phyloP scores from a whole-genome alignment of 768 basidiomycete genomes.

The Termitomyces sp. region DNA sequence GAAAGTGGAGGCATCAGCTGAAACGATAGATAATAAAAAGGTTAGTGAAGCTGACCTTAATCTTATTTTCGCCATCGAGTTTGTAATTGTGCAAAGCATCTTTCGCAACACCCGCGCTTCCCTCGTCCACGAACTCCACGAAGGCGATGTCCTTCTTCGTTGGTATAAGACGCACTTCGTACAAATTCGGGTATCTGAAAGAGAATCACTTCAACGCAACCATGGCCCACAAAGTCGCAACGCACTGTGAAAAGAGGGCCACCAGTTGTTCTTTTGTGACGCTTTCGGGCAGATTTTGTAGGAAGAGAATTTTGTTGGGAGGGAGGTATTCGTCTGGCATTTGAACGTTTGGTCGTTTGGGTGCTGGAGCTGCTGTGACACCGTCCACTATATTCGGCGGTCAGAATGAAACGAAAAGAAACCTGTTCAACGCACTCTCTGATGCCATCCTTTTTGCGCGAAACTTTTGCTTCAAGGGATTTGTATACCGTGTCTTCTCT shows the following conservation, averaged over 20 bases:
- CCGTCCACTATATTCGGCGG: constrained; percentile 52
- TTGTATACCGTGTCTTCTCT: constrained; percentile 82
- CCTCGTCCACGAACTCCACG: constrained; percentile 96
- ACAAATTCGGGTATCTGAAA: constrained; percentile 81
- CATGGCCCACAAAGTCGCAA: not conserved
- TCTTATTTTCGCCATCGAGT: constrained; percentile 95
- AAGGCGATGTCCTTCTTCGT: constrained; percentile 98
- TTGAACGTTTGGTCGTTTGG: constrained; percentile 81
- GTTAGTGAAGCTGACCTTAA: constrained; percentile 59
- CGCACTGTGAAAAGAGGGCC: constrained; percentile 83
- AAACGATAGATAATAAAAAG: not conserved
- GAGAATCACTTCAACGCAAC: not conserved
- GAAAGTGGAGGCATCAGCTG: not conserved
- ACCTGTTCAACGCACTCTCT: constrained; percentile 48
- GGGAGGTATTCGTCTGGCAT: constrained; percentile 99
- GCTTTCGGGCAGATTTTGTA: constrained; percentile 92
- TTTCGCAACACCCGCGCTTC: constrained; percentile 84
- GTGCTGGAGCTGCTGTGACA: constrained; percentile 52
- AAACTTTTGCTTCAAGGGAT: constrained; percentile 86
- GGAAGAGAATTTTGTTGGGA: constrained; percentile 97
- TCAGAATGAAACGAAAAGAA: not conserved
- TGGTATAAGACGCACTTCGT: constrained; percentile 98
- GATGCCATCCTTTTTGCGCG: constrained; percentile 75
- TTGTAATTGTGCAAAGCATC: constrained; percentile 98
- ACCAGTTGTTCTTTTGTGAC: constrained; percentile 92